Evolutionary conservation across 768 basidiomycete genomes (phyloP), one percentile per base, ranked within the genome.

Genomic region (Tubosaeta sp.): DNA sequence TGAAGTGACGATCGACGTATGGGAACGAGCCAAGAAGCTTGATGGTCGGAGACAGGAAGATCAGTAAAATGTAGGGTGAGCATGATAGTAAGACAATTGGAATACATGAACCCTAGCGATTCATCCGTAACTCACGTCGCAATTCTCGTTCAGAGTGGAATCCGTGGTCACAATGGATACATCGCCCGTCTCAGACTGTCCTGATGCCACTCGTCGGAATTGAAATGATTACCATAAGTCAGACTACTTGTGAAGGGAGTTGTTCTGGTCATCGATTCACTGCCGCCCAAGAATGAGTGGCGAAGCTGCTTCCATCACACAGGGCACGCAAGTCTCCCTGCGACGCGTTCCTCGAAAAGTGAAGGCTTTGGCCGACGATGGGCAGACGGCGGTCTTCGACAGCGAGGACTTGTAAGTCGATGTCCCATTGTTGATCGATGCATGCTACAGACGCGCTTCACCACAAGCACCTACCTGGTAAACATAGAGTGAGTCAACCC

Each of bases 11-110:
- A 65, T 75, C 5, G 76, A 79, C 3, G 68, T 78, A 26, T 91
- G 89, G 89, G 77, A 84, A 53, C 73, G 70, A 44, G 75, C 81
- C 13, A 90, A 85, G 63, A 69, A 58, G n/a, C 63, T 91, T 43
- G 86, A 89, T 57, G 62, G 65, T 29, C 68, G 71, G 43, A 68
- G 82, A 51, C 75, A 46, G 43, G 53, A 44, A 31, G 55, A 56
- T 47, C 56, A 56, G 51, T 14, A 13, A 41, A 50, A 37, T 34
- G 29, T 51, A 41, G 27, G 46, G 59, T 58, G 37, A 63, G 55
- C 39, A 33, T 49, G 26, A 12, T 32, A 11, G 10, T 38, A 16
- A 10, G 33, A 19, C 8, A 10, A 11, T 35, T 26, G 38, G 12
- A 51, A 22, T 39, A 34, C 43, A 41, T 19, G 17, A 6, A 41